Conservation (phyloP, 2,329 filamentous ascomycete species). For the Aspergillus fumigatus region DNA sequence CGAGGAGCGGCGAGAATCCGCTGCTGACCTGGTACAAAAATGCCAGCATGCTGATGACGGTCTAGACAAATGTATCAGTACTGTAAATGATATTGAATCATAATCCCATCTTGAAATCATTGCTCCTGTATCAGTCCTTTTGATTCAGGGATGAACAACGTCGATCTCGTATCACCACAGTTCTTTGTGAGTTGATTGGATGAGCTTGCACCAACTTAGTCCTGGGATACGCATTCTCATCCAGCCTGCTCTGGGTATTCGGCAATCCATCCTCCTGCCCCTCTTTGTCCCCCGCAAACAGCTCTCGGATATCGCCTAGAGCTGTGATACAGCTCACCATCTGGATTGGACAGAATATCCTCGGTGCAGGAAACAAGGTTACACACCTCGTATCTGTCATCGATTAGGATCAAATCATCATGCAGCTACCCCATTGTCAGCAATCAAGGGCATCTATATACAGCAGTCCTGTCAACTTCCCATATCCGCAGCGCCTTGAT, state of each 20-base stretch:
- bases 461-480: not conserved
- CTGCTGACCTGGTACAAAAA: slow-evolving; percentile 92
- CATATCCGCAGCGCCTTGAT: not conserved
- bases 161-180: not conserved
- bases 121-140: not conserved
- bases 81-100: not conserved
- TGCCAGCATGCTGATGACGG: slow-evolving; percentile 83
- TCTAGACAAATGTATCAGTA: slow-evolving; percentile 44
- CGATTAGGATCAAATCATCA: not conserved
- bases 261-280: not conserved
- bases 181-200: not conserved
- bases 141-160: not conserved
- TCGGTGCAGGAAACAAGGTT: not conserved
- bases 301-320: not conserved
- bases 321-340: not conserved
- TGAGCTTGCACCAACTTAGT: not conserved
- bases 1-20: slow-evolving; percentile 87
- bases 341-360: not conserved
- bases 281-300: not conserved
- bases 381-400: not conserved
- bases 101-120: not conserved
- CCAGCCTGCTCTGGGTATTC: not conserved
- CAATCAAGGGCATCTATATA: not conserved
- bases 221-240: not conserved
- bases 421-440: not conserved